Conservation (phyloP, 2,329 filamentous ascomycete species). For the Penicillium italicum region DNA sequence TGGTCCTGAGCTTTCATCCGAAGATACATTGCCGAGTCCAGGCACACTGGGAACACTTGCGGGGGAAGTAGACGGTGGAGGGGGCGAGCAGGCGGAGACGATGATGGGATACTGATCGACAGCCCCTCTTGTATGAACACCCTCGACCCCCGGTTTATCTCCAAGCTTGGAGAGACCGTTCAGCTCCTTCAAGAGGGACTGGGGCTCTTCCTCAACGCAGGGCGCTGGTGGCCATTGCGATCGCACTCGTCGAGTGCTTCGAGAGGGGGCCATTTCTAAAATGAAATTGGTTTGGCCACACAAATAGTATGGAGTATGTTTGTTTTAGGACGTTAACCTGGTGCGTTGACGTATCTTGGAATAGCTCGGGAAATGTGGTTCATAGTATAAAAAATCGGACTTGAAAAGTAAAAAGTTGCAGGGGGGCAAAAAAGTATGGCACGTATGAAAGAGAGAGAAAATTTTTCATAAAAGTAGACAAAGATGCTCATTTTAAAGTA, state of each 20-base stretch:
- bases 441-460: slow-evolving; percentile 4
- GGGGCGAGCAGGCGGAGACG: slow-evolving; percentile 28
- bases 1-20: slow-evolving; percentile 28
- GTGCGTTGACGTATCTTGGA: slow-evolving; percentile 17
- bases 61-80: slow-evolving; percentile 11
- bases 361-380: slow-evolving; percentile 13
- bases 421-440: slow-evolving; percentile 2
- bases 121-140: slow-evolving; percentile 36
- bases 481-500: slow-evolving; percentile 13
- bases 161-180: slow-evolving; percentile 30
- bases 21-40: slow-evolving; percentile 24
- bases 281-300: slow-evolving; percentile 6
- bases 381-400: slow-evolving; percentile 19
- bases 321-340: slow-evolving; percentile 19
- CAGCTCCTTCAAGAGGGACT: slow-evolving; percentile 42
- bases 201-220: slow-evolving; percentile 45
- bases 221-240: slow-evolving; percentile 43
- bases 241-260: slow-evolving; percentile 18
- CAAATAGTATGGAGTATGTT: slow-evolving; percentile 2
- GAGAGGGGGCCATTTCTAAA: slow-evolving; percentile 22
- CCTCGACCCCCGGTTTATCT: slow-evolving; percentile 33
- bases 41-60: slow-evolving; percentile 16
- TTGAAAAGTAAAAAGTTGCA: slow-evolving; percentile 5
- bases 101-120: slow-evolving; percentile 47
- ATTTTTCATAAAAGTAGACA: slow-evolving; percentile 16